Percentiles rank a stretch among this genome's conserved stretches.
These are phyloP conservation scores for Aureobasidium sp. DNA, from an alignment of 2,329 filamentous ascomycete species.

Conservation along the genomic window DNA sequence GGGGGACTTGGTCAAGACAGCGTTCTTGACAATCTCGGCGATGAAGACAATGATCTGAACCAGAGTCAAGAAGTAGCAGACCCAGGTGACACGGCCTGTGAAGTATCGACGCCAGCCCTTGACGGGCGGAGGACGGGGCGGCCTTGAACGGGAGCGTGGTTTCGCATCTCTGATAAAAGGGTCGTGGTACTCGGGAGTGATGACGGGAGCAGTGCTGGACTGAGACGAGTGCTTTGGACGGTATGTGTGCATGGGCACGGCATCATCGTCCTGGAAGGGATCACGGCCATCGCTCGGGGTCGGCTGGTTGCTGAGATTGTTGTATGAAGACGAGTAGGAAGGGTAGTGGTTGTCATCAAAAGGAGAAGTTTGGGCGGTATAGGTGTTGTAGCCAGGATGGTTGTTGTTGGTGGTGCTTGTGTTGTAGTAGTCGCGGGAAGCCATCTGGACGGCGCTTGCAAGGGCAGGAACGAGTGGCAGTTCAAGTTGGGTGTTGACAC, in stretches of 20 bases:
- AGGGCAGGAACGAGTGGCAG: neutral
- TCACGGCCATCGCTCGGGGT: conserved; percentile 31
- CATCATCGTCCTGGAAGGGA: conserved; percentile 39
- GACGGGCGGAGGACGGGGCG: conserved; percentile 14
- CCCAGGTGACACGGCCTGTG: conserved; percentile 58
- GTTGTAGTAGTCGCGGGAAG: conserved; percentile 55
- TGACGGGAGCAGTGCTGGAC: conserved; percentile 28
- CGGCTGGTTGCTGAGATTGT: conserved; percentile 42
- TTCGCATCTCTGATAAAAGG: conserved; percentile 29
- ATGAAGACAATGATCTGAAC: conserved; percentile 82
- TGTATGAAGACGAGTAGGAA: conserved; percentile 42
- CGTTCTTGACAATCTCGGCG: conserved; percentile 75
- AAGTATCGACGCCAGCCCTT: conserved; percentile 36
- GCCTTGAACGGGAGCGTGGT: conserved; percentile 9
- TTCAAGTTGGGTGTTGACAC: neutral
- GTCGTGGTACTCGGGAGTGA: conserved; percentile 31
- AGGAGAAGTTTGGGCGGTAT: conserved; percentile 26
- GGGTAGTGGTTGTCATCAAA: conserved; percentile 16
- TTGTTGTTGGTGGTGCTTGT: conserved; percentile 31
- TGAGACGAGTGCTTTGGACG: conserved; percentile 29
- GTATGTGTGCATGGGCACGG: conserved; percentile 36
- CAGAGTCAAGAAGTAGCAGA: conserved; percentile 70
- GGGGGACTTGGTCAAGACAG: conserved; percentile 65
- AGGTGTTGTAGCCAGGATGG: conserved; percentile 25
- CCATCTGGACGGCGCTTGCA: conserved; percentile 27